Base-by-base conservation (phyloP, 495 filamentous ascomycete genomes). In the Penicillium dipodomyicola region DNA sequence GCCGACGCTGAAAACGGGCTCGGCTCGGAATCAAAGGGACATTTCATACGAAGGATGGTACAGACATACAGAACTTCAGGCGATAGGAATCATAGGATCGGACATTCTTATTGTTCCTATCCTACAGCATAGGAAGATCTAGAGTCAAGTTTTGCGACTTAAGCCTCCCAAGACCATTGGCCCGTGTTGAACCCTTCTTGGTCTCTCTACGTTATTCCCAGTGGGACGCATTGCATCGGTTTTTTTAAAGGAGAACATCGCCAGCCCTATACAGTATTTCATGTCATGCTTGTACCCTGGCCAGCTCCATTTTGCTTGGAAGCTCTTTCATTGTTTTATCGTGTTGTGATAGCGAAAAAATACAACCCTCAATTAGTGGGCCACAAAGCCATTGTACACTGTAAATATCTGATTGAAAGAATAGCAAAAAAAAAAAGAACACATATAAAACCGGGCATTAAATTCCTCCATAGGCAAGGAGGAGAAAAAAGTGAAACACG, bases 401-500 rank as follows among this genome's bases (percentile, higher is more conserved):
- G 22, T 20, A 22, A 32, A 32, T 32, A 20, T 33, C n/a, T 19
- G 7, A 11, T 23, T 12, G 2, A 46, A 40, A 44, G 23, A 37
- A 52, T 11, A 7, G 12, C 32, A 39, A 47, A 58, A 47, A 58
- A 6, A 58, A n/a, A 39, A 47, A 58, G 42, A 58, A 2, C 22
- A 15, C 32, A 33, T 32, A 30, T 32, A 29, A 9, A 14, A 33
- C 1, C 17, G 2, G 35, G 11, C 19, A 19, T 25, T 17, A 29
- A 27, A 22, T 11, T 6, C 46, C 4, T 12, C 11, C 23, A n/a
- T 15, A 43, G 17, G 50, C 10, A 42, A 11, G 42, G 22, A 6
- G 47, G 45, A 32, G 22, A 50, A 53, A 33, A n/a, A n/a, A 12
- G 23, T 23, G 52, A 56, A 44, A 58, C 45, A 59, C 41, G 42